phyloP scores from a whole-genome alignment of 768 basidiomycete species.

The Boletus rex-veris region DNA sequence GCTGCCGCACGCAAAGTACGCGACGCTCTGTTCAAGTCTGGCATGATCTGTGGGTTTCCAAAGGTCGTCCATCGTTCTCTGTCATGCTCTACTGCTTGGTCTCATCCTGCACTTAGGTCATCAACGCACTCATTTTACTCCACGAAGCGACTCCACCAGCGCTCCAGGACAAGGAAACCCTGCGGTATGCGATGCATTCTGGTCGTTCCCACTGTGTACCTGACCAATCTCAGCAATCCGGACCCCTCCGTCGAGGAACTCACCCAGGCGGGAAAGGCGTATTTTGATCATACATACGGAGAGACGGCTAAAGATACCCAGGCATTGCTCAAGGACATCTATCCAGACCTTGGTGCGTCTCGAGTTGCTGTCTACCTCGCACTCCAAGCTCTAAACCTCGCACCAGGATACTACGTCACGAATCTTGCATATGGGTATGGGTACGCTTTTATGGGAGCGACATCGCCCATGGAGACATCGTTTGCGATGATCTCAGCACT shows the following conservation, averaged over 20 bases:
- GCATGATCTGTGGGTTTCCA: conserved; percentile 53
- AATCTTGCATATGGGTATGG: conserved; percentile 54
- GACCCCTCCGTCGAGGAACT: conserved; percentile 43
- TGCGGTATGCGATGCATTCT: conserved; percentile 39
- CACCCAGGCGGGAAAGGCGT: conserved; percentile 37
- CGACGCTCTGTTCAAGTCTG: conserved; percentile 62
- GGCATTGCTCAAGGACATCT: conserved; percentile 44
- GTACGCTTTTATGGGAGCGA: conserved; percentile 47
- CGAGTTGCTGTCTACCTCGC: background rate
- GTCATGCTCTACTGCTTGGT: no score
- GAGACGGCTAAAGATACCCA: conserved; percentile 50
- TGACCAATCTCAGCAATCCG: conserved; percentile 35
- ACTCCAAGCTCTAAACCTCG: background rate
- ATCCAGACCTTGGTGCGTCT: conserved; percentile 61
- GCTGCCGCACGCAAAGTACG: conserved; percentile 52
- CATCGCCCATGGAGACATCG: conserved; percentile 53
- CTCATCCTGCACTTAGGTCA: conserved; percentile 28
- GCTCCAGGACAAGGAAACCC: conserved; percentile 43
- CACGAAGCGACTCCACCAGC: conserved; percentile 51
- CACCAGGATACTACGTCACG: conserved; percentile 50
- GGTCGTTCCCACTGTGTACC: background rate
- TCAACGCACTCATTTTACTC: conserved; percentile 53
- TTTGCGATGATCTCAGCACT: conserved; percentile 60
- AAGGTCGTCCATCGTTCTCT: conserved; percentile 38
- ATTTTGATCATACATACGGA: conserved; percentile 53